Conservation (phyloP, 495 filamentous ascomycete genomes). For the Podospora appendiculata region DNA sequence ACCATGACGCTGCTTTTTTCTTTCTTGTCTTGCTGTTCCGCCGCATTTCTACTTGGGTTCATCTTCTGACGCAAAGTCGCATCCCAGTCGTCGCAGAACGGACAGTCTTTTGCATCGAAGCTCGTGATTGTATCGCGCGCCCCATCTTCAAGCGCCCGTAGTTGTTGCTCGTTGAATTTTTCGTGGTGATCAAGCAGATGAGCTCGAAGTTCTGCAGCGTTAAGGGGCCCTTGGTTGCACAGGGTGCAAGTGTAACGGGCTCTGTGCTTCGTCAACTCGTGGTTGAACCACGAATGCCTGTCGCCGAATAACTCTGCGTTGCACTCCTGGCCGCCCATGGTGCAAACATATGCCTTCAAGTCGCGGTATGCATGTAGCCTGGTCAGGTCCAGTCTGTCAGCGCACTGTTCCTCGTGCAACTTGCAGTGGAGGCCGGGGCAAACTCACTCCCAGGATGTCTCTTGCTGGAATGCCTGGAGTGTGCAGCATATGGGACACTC, state of each 20-base stretch:
- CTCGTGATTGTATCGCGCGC: not conserved
- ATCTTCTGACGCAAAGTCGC: not conserved
- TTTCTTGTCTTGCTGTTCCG: not conserved
- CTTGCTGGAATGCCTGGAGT: slow-evolving; percentile 12
- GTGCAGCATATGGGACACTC: slow-evolving; percentile 28
- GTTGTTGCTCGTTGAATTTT: not conserved
- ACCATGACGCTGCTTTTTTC: not conserved
- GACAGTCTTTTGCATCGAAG: slow-evolving; percentile 2
- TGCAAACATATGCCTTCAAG: slow-evolving; percentile 28
- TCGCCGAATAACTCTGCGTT: slow-evolving; percentile 15
- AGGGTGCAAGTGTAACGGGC: slow-evolving; percentile 16
- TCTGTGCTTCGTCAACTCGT: slow-evolving; percentile 24
- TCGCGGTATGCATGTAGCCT: slow-evolving; percentile 23
- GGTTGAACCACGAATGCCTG: slow-evolving; percentile 23
- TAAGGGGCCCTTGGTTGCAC: slow-evolving; percentile 4
- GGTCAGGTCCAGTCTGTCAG: too few relatives aligned
- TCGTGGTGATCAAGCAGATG: not conserved
- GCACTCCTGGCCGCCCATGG: slow-evolving; percentile 15
- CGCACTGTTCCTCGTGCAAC: not conserved
- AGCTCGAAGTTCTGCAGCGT: not conserved
- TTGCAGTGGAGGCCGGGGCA: not conserved
- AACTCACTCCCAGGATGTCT: not conserved
- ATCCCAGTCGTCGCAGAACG: slow-evolving; percentile 9
- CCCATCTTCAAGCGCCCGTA: not conserved
- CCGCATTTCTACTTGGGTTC: not conserved